Evolutionary conservation across 2,329 filamentous ascomycete species (phyloP).

Genomic region (Ilyonectria robusta): DNA sequence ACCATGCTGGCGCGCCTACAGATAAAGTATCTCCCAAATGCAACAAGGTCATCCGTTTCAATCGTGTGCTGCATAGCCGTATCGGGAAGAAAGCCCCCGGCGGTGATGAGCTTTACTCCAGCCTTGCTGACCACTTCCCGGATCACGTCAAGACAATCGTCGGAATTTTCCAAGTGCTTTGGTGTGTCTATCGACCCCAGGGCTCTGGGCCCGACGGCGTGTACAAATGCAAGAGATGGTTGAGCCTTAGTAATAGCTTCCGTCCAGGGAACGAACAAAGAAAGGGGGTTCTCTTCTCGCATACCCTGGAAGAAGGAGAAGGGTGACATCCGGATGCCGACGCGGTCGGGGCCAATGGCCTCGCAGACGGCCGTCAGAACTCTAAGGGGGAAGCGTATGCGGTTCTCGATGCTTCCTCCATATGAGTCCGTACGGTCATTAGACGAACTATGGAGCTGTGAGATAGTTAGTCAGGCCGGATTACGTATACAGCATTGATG

Average conservation of each 20-base stretch:
- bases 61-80: constrained; percentile 49
- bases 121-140: constrained; percentile 50
- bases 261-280: constrained; percentile 65
- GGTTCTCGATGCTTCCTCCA: constrained; percentile 68
- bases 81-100: constrained; percentile 52
- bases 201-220: constrained; percentile 72
- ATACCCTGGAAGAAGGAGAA: constrained; percentile 75
- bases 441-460: constrained; percentile 56
- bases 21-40: constrained; percentile 53
- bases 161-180: constrained; percentile 47
- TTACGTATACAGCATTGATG: too few relatives aligned
- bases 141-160: constrained; percentile 52
- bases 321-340: constrained; percentile 72
- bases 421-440: constrained; percentile 68
- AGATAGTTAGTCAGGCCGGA: background rate
- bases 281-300: constrained; percentile 71
- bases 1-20: constrained; percentile 23
- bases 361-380: constrained; percentile 60
- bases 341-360: constrained; percentile 65
- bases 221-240: constrained; percentile 72
- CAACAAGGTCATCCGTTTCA: constrained; percentile 52
- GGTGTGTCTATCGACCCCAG: constrained; percentile 57
- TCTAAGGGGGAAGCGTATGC: constrained; percentile 65
- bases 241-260: constrained; percentile 68
- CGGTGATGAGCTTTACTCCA: constrained; percentile 48